Conservation (phyloP, 345 rosid species). For the Chamaenerion angustifolium region DNA sequence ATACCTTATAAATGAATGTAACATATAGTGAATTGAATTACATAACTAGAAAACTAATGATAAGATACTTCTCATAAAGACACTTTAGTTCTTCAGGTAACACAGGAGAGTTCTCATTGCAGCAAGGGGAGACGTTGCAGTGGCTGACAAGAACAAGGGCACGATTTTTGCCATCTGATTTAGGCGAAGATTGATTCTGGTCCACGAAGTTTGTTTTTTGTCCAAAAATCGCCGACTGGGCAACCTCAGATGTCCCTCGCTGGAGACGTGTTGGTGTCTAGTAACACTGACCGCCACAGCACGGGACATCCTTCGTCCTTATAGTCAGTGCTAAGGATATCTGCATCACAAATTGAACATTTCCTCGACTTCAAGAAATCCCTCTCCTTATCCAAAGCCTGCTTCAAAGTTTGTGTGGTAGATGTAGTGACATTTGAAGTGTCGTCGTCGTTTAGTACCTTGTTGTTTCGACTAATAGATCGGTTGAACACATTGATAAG, state of each 20-base stretch:
- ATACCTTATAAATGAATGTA: constrained; percentile 31
- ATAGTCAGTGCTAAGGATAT: constrained; percentile 10
- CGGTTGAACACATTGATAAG: constrained; percentile 46
- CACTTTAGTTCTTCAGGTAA: constrained; percentile 44
- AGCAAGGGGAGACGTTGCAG: constrained; percentile 11
- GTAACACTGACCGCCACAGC: constrained; percentile 31
- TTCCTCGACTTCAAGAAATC: constrained; percentile 15
- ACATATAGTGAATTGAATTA: not conserved
- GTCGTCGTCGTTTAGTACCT: constrained; percentile 29
- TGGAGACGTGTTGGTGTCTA: constrained; percentile 23
- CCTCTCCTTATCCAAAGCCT: too few species aligned
- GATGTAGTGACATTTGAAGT: constrained; percentile 11
- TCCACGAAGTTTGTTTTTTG: constrained; percentile 20
- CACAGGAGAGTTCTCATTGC: constrained; percentile 12
- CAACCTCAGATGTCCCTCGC: constrained; percentile 38
- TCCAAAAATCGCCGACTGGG: constrained; percentile 36
- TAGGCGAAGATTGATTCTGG: constrained; percentile 18
- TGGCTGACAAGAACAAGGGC: constrained; percentile 33
- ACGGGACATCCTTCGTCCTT: constrained; percentile 60
- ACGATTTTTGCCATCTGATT: constrained; percentile 36
- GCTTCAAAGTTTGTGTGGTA: constrained; percentile 23
- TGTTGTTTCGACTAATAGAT: constrained; percentile 31
- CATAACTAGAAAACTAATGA: not conserved
- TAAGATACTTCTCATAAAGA: constrained; percentile 39
- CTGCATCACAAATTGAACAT: constrained; percentile 50